phyloP scores from a whole-genome alignment of 768 basidiomycete species.

The Russula compacta region DNA sequence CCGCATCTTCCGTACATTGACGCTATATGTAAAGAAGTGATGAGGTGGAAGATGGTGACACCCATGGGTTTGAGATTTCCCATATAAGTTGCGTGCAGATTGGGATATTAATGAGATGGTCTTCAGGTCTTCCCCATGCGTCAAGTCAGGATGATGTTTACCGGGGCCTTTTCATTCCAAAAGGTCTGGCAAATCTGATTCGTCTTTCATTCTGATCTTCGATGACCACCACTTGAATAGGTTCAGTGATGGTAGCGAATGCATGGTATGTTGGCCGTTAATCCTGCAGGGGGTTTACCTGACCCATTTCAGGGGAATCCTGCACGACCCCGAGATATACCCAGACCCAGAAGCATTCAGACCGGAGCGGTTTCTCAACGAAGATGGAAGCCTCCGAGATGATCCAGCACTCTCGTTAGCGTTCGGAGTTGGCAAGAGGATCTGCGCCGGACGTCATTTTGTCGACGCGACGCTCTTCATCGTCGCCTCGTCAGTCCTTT shows the following conservation, averaged over 20 bases:
- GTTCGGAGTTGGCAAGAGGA: conserved; percentile 12
- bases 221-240: not conserved
- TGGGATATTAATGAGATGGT: not conserved
- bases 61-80: not conserved
- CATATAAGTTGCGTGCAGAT: not conserved
- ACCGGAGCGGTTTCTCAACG: conserved; percentile 16
- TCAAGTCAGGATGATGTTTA: conserved; percentile 6
- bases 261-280: not conserved
- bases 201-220: no score
- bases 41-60: not conserved
- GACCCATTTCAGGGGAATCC: conserved; percentile 2
- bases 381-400: conserved; percentile 9
- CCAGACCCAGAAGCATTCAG: conserved; percentile 17
- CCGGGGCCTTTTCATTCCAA: conserved; percentile 4
- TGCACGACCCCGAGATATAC: conserved; percentile 6
- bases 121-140: not conserved
- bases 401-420: not conserved
- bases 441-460: conserved; percentile 22
- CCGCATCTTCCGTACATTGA: not conserved
- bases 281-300: not conserved
- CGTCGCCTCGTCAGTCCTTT: conserved; percentile 4
- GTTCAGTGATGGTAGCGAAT: not conserved
- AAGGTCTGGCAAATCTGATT: not conserved
- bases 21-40: not conserved
- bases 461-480: conserved; percentile 20